Percentiles rank a stretch among this genome's conserved stretches.
Evolutionary conservation across 2,329 filamentous ascomycete genomes (phyloP).

Genomic region (Penicillium polonicum): DNA sequence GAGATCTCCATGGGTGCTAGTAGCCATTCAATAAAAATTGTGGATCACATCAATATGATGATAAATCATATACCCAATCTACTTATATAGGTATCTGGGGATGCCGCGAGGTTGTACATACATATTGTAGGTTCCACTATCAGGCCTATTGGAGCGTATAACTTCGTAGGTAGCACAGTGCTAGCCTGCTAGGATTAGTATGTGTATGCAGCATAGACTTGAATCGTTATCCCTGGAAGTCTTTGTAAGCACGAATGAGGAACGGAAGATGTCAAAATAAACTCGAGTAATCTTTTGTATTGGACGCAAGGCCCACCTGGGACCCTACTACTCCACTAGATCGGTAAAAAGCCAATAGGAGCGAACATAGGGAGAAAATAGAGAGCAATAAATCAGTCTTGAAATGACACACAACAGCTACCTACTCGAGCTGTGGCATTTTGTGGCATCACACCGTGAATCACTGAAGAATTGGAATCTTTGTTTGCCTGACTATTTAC

Average conservation of each 20-base stretch:
- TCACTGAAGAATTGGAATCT: not conserved
- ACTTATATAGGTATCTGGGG: not conserved
- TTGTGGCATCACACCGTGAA: not conserved
- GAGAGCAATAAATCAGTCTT: not conserved
- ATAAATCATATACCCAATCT: not conserved
- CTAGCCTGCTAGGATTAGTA: not conserved
- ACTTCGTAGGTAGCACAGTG: not conserved
- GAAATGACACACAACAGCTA: not conserved
- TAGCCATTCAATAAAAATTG: not conserved
- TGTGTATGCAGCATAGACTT: not conserved
- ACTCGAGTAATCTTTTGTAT: not conserved
- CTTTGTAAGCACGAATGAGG: not conserved
- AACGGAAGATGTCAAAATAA: not conserved
- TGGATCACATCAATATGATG: not conserved
- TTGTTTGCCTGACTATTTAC: constrained; percentile 10
- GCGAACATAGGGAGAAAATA: not conserved
- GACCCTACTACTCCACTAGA: not conserved
- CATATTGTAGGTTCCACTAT: not conserved
- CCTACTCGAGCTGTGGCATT: not conserved
- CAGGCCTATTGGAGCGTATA: not conserved
- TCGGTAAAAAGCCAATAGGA: not conserved
- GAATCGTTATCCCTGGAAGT: not conserved
- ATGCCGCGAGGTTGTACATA: not conserved
- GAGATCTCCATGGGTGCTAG: not conserved
- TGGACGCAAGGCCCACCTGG: not conserved